Base-by-base conservation (phyloP, 2,329 filamentous ascomycete species). In the Verticillium nonalfalfae region DNA sequence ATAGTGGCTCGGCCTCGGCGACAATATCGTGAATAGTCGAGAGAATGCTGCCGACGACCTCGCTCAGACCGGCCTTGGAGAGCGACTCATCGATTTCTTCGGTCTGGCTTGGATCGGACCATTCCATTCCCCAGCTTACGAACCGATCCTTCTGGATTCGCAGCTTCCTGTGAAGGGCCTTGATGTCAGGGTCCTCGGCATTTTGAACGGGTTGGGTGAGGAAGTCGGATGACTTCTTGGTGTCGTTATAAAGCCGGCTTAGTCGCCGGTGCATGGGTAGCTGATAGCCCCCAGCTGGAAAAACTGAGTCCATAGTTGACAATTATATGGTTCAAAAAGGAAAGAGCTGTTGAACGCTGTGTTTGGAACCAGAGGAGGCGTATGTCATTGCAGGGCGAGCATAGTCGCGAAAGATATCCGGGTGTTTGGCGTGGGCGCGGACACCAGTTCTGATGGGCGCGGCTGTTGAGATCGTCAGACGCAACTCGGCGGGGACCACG, bases 91-190 rank as follows among this genome's bases (percentile, higher is more conserved):
- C 86, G 64, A 93, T 93, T 72, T 90, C 86, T 68, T 85, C 84
- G 62, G 87, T 81, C 69, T 88, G 83, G 15, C 77, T 76, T 54
- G 88, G 86, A 71, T 93, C 90, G 61, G 87, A 90, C 90, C 90
- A 94, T 72, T 92, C 89, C 59, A 92, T 78, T 0, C 90, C 90
- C 90, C 90, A 94, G 63, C 86, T 89, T 62, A 91, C 86, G 56
- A 93, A 79, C 15, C 90, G 83, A 75, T 93, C 89, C 72, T 91
- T 91, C 69, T 93, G 90, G 66, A 93, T 92, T 65, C 89, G 85
- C 66, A 92, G 84, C 72, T 91, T 91, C 65, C 89, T 87, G 71
- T 93, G 88, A 36, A 93, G 78, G 15, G 84, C 82, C 69, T 88
- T 86, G 70, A 90, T 85, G 66, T 91, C 89, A 31, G 89, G 89